Evolutionary conservation across 108 stramenopile species (phyloP), one percentile per base, ranked within the genome.

Genomic region (Parietichytrium sp.): DNA sequence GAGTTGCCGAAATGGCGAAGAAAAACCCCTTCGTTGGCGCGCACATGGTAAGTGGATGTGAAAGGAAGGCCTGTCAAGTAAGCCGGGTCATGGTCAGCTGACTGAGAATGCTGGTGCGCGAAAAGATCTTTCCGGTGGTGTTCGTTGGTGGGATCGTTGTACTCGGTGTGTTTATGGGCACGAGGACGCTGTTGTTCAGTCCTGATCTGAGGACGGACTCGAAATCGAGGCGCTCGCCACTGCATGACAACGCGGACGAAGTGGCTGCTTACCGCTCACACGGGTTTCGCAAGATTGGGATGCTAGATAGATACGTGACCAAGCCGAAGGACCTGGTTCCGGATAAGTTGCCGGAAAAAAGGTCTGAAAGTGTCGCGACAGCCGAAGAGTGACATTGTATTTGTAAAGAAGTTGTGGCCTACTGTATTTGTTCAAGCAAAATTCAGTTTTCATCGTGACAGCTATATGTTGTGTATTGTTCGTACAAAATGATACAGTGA

Each of bases 121-220:
- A 23, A 38, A 23, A 72, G 61, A 45, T 72, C 0, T 72, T 72
- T 45, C 61, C 61, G 0, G 61, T 72, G 33, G 61, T 72, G 15
- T 45, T 16, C 15, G 61, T 33, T 6, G 45, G 38, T 10, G 38
- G 23, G 6, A 72, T 72, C 38, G 23, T 72, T 0, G 7, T 36
- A 6, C 38, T 33, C 15, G 61, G 38, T 27, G 61, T 6, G 6
- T 15, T 72, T 13, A 33, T 72, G 38, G 3, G 38, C 6, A 45
- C 36, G 38, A 10, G 61, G 0, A 72, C 36, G 33, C 36, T 72
- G 23, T n/a, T 36, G 33, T 72, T 45, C 61, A 42, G 45, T 45
- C 61, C 61, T 6, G 61, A 72, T 13, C 61, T 72, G 15, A 72
- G 45, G 61, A n/a, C 45, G n/a, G 25, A 72, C 42, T 33, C 61